Conservation (phyloP, 2,329 filamentous ascomycete genomes). For the Cercospora janseana region DNA sequence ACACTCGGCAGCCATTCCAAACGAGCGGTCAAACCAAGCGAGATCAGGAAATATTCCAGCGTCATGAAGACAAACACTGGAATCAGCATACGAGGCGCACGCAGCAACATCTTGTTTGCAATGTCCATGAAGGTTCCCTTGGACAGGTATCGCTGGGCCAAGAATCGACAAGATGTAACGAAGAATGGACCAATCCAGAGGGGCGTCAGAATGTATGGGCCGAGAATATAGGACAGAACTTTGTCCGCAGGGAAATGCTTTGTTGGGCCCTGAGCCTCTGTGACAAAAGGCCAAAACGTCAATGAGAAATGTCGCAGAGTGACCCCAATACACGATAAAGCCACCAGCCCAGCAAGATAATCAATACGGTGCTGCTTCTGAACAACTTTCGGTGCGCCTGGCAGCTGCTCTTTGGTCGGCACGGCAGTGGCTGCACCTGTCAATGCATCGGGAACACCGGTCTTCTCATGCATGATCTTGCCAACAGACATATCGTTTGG, state of each 20-base stretch:
- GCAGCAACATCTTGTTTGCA: conserved; percentile 46
- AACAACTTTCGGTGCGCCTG: conserved; percentile 19
- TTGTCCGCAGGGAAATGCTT: conserved; percentile 44
- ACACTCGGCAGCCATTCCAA: conserved; percentile 49
- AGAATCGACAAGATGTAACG: conserved; percentile 49
- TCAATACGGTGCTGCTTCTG: conserved; percentile 41
- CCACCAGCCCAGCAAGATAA: conserved; percentile 49
- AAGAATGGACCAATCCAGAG: conserved; percentile 52
- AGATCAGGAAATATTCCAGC: conserved; percentile 50
- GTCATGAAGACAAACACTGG: conserved; percentile 46
- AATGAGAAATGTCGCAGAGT: conserved; percentile 48
- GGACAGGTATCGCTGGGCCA: conserved; percentile 45
- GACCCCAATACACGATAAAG: conserved; percentile 46
- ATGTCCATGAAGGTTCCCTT: conserved; percentile 45
- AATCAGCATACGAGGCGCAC: conserved; percentile 49
- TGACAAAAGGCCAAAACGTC: conserved; percentile 42
- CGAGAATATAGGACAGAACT: conserved; percentile 45
- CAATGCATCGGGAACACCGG: conserved; percentile 24
- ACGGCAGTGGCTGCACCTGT: conserved; percentile 21
- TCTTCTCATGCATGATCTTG: conserved; percentile 16
- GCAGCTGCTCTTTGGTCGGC: conserved; percentile 21
- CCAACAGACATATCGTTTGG: conserved; percentile 23
- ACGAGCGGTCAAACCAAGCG: conserved; percentile 45
- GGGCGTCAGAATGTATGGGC: conserved; percentile 47
- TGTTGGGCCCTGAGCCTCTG: conserved; percentile 33